Evolutionary conservation across 1,284 basidiomycete species (phyloP), one percentile per base, ranked within the genome.

Genomic region (Trichosporon sp.): DNA sequence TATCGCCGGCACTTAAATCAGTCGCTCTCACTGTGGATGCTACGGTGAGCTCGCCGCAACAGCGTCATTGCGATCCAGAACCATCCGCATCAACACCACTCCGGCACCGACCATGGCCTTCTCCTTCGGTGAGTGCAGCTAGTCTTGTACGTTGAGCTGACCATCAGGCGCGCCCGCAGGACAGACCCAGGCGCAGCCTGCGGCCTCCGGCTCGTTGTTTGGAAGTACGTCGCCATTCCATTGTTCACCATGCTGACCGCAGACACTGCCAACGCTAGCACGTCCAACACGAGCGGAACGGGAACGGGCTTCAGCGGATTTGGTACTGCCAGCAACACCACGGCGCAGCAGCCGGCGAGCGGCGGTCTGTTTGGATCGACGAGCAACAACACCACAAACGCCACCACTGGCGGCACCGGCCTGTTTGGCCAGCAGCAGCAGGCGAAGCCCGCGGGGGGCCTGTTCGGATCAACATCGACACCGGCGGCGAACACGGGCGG

Each of bases 101-200:
- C 14, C 46, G 46, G 2, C 46, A 48, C 35, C 35, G 37, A 54
- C 70, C 65, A 77, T 77, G 76, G 72, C 73, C 31, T 76, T 77
- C 70, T 74, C 76, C 32, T 77, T 77, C 46, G 76, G 76, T 76
- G 66, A 43, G 72, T 61, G n/a, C 66, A 35, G 71, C 43, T 31
- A 26, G 2, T 26, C 1, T 26, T 10, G 11, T 16, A 26, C 26
- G 26, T 26, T 26, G 1, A 37, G 65, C 70, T 72, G n/a, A 71
- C 16, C 32, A 37, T 14, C 68, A 71, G 63, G 69, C 61, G 66
- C 68, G 37, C 19, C 70, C 7, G 66, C 68, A 31, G 51, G 6
- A 26, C 74, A 72, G 63, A 68, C 54, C 38, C 70, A 68, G 65
- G 56, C 69, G 56, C 73, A 67, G 59, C 72, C 40, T 2, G 32